Base-by-base conservation (phyloP, 495 filamentous ascomycete genomes). In the Cercophora newfieldiana region DNA sequence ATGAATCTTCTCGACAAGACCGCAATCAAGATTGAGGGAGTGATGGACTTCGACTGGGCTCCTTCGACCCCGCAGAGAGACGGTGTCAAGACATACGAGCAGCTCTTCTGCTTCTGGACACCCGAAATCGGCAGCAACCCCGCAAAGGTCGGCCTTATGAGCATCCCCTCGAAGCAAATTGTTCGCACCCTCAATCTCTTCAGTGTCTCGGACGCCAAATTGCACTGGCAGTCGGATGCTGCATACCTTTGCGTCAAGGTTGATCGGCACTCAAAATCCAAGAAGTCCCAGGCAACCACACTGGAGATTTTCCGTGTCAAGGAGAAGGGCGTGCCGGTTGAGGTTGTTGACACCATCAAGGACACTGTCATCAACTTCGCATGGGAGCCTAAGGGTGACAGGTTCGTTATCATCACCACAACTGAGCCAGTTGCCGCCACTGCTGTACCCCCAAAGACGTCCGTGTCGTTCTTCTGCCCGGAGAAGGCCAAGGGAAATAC, bases 361-460 rank as follows among this genome's bases (percentile, higher is more conserved):
- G 94, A 97, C 74, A 96, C 93, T 1, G 96, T 99, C 62, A 94
- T 97, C 77, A 99, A 99, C 83, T 99, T 99, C 70, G 91, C 95
- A 7, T 99, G 95, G 95, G 95, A 99, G 73, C 95, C 95, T 47
- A 95, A 96, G 79, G 95, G 95, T 63, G 93, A 96, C 71, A 88
- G 95, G 53, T 99, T 99, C 78, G 94, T 97, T 64, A 86, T 96
- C 73, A 99, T 99, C 79, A 97, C 92, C n/a, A 92, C 90, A 4
- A 90, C 91, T 16, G 95, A 99, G 78, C 86, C 90, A 12, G 80
- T 90, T 30, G 85, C 87, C 30, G 87, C 90, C 29, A 88, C 91
- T 2, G 91, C 90, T n/a, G 84, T 85, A 22, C 87, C 91, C n/a
- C 94, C 95, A 67, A 97, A 97, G 82, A 97, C 94, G 8, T 84